Evolutionary conservation across 345 rosid species (phyloP).

Genomic region (Populus nigra): DNA sequence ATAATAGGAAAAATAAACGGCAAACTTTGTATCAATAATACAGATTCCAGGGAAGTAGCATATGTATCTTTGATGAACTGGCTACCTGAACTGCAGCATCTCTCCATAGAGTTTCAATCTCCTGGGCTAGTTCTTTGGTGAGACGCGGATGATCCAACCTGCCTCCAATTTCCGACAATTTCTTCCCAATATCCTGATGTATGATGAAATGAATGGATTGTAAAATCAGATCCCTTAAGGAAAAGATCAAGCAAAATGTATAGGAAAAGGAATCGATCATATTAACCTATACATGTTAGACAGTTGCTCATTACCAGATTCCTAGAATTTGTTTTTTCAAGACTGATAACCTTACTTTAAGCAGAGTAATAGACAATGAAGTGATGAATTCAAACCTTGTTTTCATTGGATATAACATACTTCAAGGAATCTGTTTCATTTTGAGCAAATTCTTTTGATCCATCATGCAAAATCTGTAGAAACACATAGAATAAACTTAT

Average conservation of each 20-base stretch:
- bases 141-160: conserved; percentile 70
- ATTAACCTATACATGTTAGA: neutral
- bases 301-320: neutral
- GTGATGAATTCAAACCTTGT: conserved; percentile 52
- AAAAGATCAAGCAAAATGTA: neutral
- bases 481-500: conserved; percentile 23
- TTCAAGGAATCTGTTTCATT: conserved; percentile 64
- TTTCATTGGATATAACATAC: conserved; percentile 60
- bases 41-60: neutral
- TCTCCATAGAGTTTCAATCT: conserved; percentile 82
- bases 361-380: neutral
- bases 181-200: conserved; percentile 70
- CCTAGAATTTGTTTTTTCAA: neutral
- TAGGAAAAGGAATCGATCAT: neutral
- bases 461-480: conserved; percentile 80
- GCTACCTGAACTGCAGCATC: conserved; percentile 91
- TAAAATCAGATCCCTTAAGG: conserved; percentile 1
- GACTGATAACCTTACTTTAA: neutral
- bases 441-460: conserved; percentile 89
- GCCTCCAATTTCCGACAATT: conserved; percentile 77
- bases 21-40: neutral
- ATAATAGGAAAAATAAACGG: neutral
- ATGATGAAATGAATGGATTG: conserved; percentile 15
- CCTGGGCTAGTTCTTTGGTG: conserved; percentile 68
- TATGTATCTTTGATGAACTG: conserved; percentile 9